Evolutionary conservation across 1,284 basidiomycete genomes (phyloP).

Genomic region (Hypsizygus ulmarius): DNA sequence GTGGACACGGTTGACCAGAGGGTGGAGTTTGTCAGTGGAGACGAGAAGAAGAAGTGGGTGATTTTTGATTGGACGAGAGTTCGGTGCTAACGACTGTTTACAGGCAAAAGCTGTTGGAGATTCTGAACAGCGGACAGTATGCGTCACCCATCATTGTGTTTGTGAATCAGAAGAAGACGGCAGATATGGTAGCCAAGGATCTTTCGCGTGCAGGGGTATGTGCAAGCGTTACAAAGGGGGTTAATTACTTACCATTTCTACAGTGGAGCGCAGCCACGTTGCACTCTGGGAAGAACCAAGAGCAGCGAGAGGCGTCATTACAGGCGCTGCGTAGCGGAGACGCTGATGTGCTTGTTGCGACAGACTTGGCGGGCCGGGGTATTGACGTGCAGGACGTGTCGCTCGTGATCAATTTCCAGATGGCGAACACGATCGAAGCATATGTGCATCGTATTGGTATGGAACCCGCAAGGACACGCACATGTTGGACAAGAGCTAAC

Average conservation of each 20-base stretch:
- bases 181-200: conserved; percentile 94
- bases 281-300: conserved; percentile 97
- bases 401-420: conserved; percentile 96
- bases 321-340: conserved; percentile 84
- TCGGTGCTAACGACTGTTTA: background rate
- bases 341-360: conserved; percentile 88
- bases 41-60: conserved; percentile 91
- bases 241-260: conserved; percentile 8
- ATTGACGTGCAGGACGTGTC: conserved; percentile 98
- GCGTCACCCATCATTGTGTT: conserved; percentile 96
- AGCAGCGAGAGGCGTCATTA: conserved; percentile 91
- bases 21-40: conserved; percentile 90
- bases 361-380: conserved; percentile 96
- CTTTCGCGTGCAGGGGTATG: conserved; percentile 77
- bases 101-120: conserved; percentile 82
- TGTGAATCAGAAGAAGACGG: conserved; percentile 99
- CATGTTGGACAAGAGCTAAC: conserved; percentile 4
- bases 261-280: conserved; percentile 87
- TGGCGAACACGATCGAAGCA: conserved; percentile 93
- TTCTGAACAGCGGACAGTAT: conserved; percentile 83
- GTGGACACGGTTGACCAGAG: conserved; percentile 97
- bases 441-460: conserved; percentile 96
- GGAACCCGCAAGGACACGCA: background rate
- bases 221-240: conserved; percentile 7
- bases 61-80: background rate